A percentile compares a stretch with the other conserved stretches of the same genome.
phyloP scores from a whole-genome alignment of 805 yeast genomes.

The Scheffersomyces stipitis region DNA sequence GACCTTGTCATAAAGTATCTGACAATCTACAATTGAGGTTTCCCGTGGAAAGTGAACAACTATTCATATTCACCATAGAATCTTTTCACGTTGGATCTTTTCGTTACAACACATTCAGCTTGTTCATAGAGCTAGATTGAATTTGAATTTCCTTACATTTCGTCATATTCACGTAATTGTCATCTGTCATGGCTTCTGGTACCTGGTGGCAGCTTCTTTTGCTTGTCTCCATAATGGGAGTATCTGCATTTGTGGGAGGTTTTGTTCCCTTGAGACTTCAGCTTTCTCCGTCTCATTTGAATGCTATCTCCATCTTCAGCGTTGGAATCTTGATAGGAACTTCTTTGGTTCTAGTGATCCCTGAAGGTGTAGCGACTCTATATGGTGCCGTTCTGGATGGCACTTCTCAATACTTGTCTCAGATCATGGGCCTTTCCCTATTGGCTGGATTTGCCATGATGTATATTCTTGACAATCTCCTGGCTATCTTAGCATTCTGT shows the following conservation, averaged over 20 bases:
- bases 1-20: too few relatives aligned
- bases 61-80: too few relatives aligned
- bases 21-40: too few relatives aligned
- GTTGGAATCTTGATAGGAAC: slow-evolving; percentile 64
- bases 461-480: slow-evolving; percentile 48
- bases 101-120: too few relatives aligned
- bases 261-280: slow-evolving; percentile 25
- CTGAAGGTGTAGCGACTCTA: slow-evolving; percentile 60
- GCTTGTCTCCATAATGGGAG: slow-evolving; percentile 17
- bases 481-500: slow-evolving; percentile 3
- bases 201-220: slow-evolving; percentile 5
- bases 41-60: too few relatives aligned
- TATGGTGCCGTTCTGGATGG: slow-evolving; percentile 19
- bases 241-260: slow-evolving; percentile 19
- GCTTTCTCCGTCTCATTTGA: slow-evolving; percentile 27
- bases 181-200: neutral
- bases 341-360: slow-evolving; percentile 56
- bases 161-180: too few relatives aligned
- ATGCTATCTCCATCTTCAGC: slow-evolving; percentile 49
- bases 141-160: too few relatives aligned
- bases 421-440: slow-evolving; percentile 47
- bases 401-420: slow-evolving; percentile 16
- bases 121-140: too few relatives aligned
- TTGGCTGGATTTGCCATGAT: slow-evolving; percentile 55
- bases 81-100: too few relatives aligned